Evolutionary conservation across 164 flowering plant genomes (phyloP), one percentile per base, ranked within the genome.

Genomic region (Pachysandra terminalis): DNA sequence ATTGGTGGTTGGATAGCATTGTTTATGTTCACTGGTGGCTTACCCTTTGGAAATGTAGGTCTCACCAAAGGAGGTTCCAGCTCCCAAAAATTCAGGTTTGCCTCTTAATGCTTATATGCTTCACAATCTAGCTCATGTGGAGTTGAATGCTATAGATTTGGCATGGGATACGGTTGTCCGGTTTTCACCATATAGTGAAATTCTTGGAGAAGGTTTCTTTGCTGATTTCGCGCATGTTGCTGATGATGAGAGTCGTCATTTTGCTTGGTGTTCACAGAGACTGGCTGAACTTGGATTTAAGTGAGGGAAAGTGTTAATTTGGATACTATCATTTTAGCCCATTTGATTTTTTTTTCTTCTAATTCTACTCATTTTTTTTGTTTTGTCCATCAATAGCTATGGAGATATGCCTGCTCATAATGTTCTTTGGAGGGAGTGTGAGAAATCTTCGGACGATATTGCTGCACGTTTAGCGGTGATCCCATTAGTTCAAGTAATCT

Each of bases 121-220:
- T 27, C 98, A 95, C 73, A 95, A 90, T 82, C 96, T 95, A 63
- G 98, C 98, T 48, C 98, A 95, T 79, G 96, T 95, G 71, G 98
- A 92, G 89, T 84, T 95, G 48, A 95, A 95, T 75, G 98, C 98
- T 16, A 88, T 95, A 71, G 97, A 95, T 80, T 78, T 95, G 85
- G 97, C 98, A 7, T 95, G 98, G 98, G 98, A 95, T 68, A 91
- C 98, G n/a, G 96, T 95, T 59, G 98, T 90, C 56, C 84, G 98
- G 14, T 95, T 95, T 76, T 90, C 97, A 22, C 87, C 90, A 8
- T 85, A 78, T 60, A 24, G 60, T 59, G 87, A 85, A 37, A 71
- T 76, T 71, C 93, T 95, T 64, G 97, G 96, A n/a, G 85, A 90
- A 21, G 87, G 83, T 0, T 95, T 95, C 77, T 95, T 91, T 80